A percentile compares a stretch with the other conserved stretches of the same genome.
Conservation (phyloP, 2,329 filamentous ascomycete genomes). For the Hirsutella minnesotensis region DNA sequence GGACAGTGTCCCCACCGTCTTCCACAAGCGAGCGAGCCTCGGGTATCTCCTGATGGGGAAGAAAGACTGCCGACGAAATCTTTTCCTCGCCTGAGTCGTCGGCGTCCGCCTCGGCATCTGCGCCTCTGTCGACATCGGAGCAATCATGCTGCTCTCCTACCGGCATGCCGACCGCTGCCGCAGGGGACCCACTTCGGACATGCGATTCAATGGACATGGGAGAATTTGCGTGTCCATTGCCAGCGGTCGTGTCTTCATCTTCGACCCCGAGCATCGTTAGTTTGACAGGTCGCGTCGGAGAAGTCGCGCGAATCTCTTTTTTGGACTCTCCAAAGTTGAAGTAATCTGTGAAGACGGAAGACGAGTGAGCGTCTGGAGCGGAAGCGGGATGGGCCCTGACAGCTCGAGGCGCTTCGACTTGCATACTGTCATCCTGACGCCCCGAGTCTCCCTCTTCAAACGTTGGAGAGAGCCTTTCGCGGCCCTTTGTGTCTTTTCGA, state of each 20-base stretch:
- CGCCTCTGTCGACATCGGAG: slow-evolving; percentile 5
- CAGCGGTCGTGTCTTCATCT: neutral
- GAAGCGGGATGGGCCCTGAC: neutral
- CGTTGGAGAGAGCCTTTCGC: slow-evolving; percentile 29
- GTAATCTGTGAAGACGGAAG: slow-evolving; percentile 2
- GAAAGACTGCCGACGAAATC: slow-evolving; percentile 75
- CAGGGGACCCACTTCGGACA: slow-evolving; percentile 9
- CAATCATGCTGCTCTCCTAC: slow-evolving; percentile 25
- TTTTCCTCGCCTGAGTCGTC: slow-evolving; percentile 68
- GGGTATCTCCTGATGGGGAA: slow-evolving; percentile 56
- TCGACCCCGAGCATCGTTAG: neutral
- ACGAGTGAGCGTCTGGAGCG: neutral
- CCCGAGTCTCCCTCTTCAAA: slow-evolving; percentile 14
- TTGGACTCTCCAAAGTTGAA: slow-evolving; percentile 9
- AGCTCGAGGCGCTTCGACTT: neutral
- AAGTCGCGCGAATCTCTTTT: neutral
- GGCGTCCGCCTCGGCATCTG: slow-evolving; percentile 24
- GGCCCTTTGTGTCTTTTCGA: slow-evolving; percentile 34
- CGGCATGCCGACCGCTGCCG: slow-evolving; percentile 27
- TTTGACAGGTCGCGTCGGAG: neutral
- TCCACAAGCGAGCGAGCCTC: slow-evolving; percentile 18
- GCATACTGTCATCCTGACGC: neutral
- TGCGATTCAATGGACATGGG: neutral
- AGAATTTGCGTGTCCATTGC: neutral
- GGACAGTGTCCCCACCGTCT: slow-evolving; percentile 24